Conservation (phyloP, 2,329 filamentous ascomycete species). For the Cucurbitaria berberidis region DNA sequence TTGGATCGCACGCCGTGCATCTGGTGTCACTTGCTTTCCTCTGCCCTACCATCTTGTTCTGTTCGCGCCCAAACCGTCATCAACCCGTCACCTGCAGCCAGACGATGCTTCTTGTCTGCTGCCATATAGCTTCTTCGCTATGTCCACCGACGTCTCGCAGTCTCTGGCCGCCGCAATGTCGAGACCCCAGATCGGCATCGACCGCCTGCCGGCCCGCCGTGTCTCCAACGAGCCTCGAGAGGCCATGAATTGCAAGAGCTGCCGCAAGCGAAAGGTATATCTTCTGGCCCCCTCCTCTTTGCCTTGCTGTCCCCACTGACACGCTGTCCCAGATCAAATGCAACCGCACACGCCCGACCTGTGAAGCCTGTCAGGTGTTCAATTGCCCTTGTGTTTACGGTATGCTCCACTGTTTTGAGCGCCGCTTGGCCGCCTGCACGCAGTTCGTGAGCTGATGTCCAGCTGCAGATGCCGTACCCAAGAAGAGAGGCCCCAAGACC, state of each 20-base stretch:
- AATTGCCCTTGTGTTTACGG: conserved; percentile 89
- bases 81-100: conserved; percentile 20
- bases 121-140: conserved; percentile 27
- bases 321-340: conserved; percentile 76
- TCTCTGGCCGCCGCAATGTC: conserved; percentile 60
- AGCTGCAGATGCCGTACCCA: conserved; percentile 77
- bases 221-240: conserved; percentile 79
- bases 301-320: not conserved
- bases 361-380: conserved; percentile 88
- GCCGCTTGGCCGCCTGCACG: conserved; percentile 2
- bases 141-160: conserved; percentile 42
- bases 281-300: not conserved
- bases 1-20: conserved; percentile 41
- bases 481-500: conserved; percentile 88
- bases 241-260: conserved; percentile 96
- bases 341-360: conserved; percentile 81
- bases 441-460: conserved; percentile 21
- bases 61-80: conserved; percentile 14
- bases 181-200: conserved; percentile 80
- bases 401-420: conserved; percentile 50
- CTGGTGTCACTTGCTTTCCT: conserved; percentile 29
- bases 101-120: conserved; percentile 42
- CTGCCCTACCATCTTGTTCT: conserved; percentile 30
- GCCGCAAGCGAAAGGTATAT: conserved; percentile 90
- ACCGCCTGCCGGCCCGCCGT: conserved; percentile 74